Evolutionary conservation across 495 filamentous ascomycete species (phyloP).

Genomic region (Xylaria grammica): DNA sequence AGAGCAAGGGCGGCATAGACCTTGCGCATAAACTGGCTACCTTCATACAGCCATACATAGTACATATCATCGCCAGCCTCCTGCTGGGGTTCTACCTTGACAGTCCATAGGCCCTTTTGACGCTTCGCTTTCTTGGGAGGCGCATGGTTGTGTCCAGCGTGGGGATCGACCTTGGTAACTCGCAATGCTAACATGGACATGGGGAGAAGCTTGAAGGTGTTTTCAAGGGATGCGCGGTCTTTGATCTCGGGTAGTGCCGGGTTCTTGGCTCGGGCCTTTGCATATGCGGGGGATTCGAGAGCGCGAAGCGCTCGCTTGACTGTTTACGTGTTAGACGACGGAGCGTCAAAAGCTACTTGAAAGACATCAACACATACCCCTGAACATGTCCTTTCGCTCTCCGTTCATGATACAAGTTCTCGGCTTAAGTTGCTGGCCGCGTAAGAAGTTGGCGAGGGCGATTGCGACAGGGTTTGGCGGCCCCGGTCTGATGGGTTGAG

Average conservation of each 20-base stretch:
- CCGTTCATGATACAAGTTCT: slow-evolving; percentile 94
- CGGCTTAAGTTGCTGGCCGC: slow-evolving; percentile 82
- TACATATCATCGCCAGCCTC: slow-evolving; percentile 88
- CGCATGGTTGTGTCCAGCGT: slow-evolving; percentile 72
- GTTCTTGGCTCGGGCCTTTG: slow-evolving; percentile 87
- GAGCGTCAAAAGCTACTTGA: background rate
- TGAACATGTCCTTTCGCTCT: slow-evolving; percentile 98
- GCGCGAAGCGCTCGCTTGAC: slow-evolving; percentile 97
- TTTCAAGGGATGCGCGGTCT: slow-evolving; percentile 84
- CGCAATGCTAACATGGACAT: slow-evolving; percentile 94
- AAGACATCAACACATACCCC: slow-evolving; percentile 60
- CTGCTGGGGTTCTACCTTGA: slow-evolving; percentile 95
- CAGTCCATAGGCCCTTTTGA: slow-evolving; percentile 94
- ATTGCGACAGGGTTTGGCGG: slow-evolving; percentile 87
- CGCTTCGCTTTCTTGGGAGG: slow-evolving; percentile 75
- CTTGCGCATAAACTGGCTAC: slow-evolving; percentile 90
- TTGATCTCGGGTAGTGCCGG: slow-evolving; percentile 85
- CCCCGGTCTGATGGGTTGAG: slow-evolving; percentile 67
- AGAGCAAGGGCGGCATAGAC: slow-evolving; percentile 85
- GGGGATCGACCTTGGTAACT: slow-evolving; percentile 79
- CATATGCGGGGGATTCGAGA: slow-evolving; percentile 86
- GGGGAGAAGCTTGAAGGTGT: slow-evolving; percentile 92
- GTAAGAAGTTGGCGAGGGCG: slow-evolving; percentile 88
- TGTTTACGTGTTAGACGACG: slow-evolving; percentile 41
- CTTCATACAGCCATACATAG: slow-evolving; percentile 97